Evolutionary conservation across 2,329 filamentous ascomycete genomes (phyloP).

Genomic region (Pestalotiopsis sp.): DNA sequence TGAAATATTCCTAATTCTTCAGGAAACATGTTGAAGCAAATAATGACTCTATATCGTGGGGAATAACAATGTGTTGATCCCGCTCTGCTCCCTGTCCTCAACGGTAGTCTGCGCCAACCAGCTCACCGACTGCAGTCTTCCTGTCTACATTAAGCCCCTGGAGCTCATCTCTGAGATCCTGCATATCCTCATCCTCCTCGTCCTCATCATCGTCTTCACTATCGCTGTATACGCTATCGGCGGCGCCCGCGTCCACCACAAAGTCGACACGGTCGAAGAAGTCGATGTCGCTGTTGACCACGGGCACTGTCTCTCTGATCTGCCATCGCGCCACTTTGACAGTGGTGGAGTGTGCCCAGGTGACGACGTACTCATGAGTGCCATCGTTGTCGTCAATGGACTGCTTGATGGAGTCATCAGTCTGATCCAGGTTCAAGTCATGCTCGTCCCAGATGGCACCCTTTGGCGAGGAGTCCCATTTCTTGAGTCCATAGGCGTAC

Average conservation of each 20-base stretch:
- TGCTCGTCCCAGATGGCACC: background rate
- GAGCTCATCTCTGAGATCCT: slow-evolving; percentile 5
- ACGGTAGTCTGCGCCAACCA: background rate
- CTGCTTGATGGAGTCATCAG: background rate
- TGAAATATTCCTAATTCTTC: too few species aligned
- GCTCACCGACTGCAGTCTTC: background rate
- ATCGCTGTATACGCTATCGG: background rate
- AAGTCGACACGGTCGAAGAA: slow-evolving; percentile 9
- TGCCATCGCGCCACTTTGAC: slow-evolving; percentile 8
- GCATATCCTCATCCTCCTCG: slow-evolving; percentile 2
- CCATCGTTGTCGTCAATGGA: slow-evolving; percentile 1
- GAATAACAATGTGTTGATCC: too few species aligned
- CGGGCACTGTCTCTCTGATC: background rate
- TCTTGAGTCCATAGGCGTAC: slow-evolving; percentile 9
- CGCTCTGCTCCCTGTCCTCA: background rate
- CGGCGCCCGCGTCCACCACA: background rate
- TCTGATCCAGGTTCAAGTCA: background rate
- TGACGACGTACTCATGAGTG: background rate
- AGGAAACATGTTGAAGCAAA: too few species aligned
- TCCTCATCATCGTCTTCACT: slow-evolving; percentile 3
- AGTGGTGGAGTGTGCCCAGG: slow-evolving; percentile 1
- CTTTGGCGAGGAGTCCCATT: background rate
- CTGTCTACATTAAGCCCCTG: slow-evolving; percentile 5
- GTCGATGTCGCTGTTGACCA: background rate
- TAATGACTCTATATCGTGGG: too few species aligned